Base-by-base conservation (phyloP, 306 rosid genomes). In the Betula pendula region DNA sequence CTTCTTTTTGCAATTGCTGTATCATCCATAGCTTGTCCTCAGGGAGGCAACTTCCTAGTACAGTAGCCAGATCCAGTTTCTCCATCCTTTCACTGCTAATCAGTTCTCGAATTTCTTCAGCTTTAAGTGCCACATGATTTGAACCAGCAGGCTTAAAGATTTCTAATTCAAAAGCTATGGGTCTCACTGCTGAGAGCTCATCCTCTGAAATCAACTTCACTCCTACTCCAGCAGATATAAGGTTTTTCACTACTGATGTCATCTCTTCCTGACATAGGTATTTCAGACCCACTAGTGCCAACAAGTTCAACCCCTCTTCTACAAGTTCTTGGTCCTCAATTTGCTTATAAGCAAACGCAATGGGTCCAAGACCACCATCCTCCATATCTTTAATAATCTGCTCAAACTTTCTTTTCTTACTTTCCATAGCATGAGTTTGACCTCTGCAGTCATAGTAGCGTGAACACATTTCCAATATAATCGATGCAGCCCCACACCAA, bases 201-300 rank as follows among this genome's bases (percentile, higher is more conserved):
- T 90, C 93, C 68, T 83, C 90, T 1, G 96, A 92, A 1, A 83
- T 84, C 75, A 92, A 22, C 70, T 77, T 85, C 79, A 88, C 79
- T 2, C 33, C 15, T 62, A 84, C 44, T 71, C 86, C 88, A 56
- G 56, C 53, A 0, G 8, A 24, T 72, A 2, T 44, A 6, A 90
- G 83, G 49, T 63, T 29, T 40, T 72, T 25, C 78, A 92, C 81
- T n/a, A 68, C 82, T 62, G 2, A 6, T 75, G 59, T 78, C 7
- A 73, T 52, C 16, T 73, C 82, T 35, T 78, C 42, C 67, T 27
- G 63, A 72, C 80, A 77, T 11, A 69, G 20, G 62, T 72, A 69
- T 73, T 72, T 78, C 56, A 90, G 75, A 71, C 93, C 96, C 22
- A 85, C 76, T 16, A 85, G 27, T 49, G 88, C 93, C 71, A 87